These are phyloP conservation scores for Ochetophila trinervis DNA, from an alignment of 306 rosid species.

Conservation along the genomic window DNA sequence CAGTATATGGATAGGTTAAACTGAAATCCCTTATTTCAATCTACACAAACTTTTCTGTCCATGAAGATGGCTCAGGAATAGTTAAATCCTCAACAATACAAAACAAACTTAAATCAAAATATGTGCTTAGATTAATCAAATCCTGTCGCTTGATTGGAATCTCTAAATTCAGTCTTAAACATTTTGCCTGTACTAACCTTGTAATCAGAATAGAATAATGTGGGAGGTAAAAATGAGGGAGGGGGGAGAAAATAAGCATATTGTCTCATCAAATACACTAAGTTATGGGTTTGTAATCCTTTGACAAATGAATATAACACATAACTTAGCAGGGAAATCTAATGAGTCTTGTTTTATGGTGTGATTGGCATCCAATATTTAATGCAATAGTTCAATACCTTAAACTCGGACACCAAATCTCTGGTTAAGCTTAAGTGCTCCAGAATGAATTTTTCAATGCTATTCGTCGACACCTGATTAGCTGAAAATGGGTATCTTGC, in stretches of 20 bases:
- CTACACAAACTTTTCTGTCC: too few species aligned
- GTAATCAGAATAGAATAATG: too few species aligned
- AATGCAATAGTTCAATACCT: slow-evolving; percentile 44
- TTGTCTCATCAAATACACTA: not conserved
- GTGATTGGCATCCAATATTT: slow-evolving; percentile 7
- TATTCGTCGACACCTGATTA: slow-evolving; percentile 41
- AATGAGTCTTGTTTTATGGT: not conserved
- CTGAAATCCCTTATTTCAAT: too few species aligned
- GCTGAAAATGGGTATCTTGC: slow-evolving; percentile 42
- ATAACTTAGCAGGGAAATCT: not conserved
- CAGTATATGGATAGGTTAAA: too few species aligned
- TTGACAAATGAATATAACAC: not conserved
- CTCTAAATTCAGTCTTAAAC: too few species aligned
- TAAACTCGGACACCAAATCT: slow-evolving; percentile 54
- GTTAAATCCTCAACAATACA: too few species aligned
- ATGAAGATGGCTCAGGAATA: too few species aligned
- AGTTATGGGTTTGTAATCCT: not conserved
- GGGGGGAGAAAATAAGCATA: not conserved
- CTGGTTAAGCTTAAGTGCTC: slow-evolving; percentile 60
- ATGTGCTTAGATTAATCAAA: too few species aligned
- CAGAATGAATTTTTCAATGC: slow-evolving; percentile 47
- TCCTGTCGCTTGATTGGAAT: too few species aligned
- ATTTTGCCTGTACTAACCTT: too few species aligned
- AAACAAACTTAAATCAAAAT: too few species aligned
- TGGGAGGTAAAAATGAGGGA: too few species aligned